Evolutionary conservation across 257 asterid species (phyloP).

Genomic region (Salvia hispanica): DNA sequence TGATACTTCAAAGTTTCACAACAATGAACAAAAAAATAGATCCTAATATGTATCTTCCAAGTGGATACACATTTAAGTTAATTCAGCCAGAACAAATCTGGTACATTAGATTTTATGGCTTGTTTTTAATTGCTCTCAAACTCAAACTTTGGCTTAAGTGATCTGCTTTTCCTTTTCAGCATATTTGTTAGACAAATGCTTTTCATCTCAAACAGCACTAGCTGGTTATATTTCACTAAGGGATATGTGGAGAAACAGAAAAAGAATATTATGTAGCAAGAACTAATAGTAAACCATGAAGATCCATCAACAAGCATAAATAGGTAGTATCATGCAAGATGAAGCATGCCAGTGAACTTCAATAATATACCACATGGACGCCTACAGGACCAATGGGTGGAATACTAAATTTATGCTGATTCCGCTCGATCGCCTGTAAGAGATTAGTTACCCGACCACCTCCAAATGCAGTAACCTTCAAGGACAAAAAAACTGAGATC

Average conservation of each 20-base stretch:
- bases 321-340: not conserved
- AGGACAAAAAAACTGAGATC: constrained; percentile 22
- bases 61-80: constrained; percentile 4
- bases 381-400: constrained; percentile 98
- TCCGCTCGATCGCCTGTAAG: constrained; percentile 73
- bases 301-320: constrained; percentile 24
- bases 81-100: not conserved
- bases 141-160: constrained; percentile 8
- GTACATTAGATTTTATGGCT: not conserved
- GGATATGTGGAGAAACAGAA: not conserved
- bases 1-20: not conserved
- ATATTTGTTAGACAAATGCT: too few relatives aligned
- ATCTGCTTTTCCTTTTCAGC: constrained; percentile 14
- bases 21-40: too few relatives aligned
- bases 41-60: too few relatives aligned
- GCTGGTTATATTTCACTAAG: too few relatives aligned
- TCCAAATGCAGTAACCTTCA: constrained; percentile 95
- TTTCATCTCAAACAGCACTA: too few relatives aligned
- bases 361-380: constrained; percentile 76
- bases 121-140: not conserved
- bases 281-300: constrained; percentile 10
- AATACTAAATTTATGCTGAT: constrained; percentile 59
- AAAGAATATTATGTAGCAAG: not conserved
- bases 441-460: constrained; percentile 68
- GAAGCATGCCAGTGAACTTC: constrained; percentile 5